Evolutionary conservation across 1,284 basidiomycete species (phyloP).

Genomic region (Malassezia slooffiae): DNA sequence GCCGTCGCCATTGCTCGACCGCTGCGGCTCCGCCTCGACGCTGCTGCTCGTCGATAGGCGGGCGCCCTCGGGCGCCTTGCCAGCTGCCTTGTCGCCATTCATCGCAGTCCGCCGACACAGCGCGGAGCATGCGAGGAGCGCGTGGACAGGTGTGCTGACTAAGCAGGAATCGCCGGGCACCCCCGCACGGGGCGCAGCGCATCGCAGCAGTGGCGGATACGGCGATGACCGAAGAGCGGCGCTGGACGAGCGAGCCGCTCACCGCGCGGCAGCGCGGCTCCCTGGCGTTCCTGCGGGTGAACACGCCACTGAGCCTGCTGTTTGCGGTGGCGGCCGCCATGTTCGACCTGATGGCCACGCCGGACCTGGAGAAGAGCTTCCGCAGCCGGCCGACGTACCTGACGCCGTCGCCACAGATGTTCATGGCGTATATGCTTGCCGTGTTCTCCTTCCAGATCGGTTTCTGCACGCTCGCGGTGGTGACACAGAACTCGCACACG

Average conservation of each 20-base stretch:
- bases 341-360: slow-evolving; percentile 8
- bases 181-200: too few relatives aligned
- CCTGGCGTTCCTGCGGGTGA: slow-evolving; percentile 13
- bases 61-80: too few relatives aligned
- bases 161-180: too few relatives aligned
- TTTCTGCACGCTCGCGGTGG: slow-evolving; percentile 9
- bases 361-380: slow-evolving; percentile 9
- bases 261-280: slow-evolving; percentile 5
- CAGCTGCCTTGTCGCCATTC: too few relatives aligned
- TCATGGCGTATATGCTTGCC: slow-evolving; percentile 6
- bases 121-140: too few relatives aligned
- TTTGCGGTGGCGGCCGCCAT: slow-evolving; percentile 8
- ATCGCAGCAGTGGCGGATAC: too few relatives aligned
- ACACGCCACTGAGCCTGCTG: slow-evolving; percentile 12
- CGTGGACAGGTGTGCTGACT: too few relatives aligned
- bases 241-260: slow-evolving; percentile 1
- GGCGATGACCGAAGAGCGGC: too few relatives aligned
- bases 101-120: too few relatives aligned
- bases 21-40: too few relatives aligned
- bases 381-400: slow-evolving; percentile 10
- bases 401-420: slow-evolving; percentile 10
- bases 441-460: slow-evolving; percentile 11
- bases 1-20: not conserved
- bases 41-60: too few relatives aligned
- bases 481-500: slow-evolving; percentile 11